Percentiles rank a stretch among this genome's conserved stretches.
phyloP scores from a whole-genome alignment of 108 stramenopile species.

The Cyclotella kingstonii region DNA sequence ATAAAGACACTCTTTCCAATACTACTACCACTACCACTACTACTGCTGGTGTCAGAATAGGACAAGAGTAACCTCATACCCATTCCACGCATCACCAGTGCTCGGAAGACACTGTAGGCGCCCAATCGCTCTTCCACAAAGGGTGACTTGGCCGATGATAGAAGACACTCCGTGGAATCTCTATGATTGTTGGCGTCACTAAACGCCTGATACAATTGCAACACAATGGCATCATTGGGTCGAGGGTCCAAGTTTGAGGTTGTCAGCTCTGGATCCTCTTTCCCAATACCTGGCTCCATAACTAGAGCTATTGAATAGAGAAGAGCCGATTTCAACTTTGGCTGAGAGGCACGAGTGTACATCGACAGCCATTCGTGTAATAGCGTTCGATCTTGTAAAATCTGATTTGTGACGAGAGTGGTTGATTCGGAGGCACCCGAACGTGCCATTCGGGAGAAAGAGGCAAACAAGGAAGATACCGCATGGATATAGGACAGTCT shows the following conservation, averaged over 20 bases:
- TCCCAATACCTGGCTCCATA: constrained; percentile 32
- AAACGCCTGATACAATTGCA: constrained; percentile 37
- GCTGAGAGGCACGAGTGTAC: constrained; percentile 32
- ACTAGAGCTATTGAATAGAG: constrained; percentile 37
- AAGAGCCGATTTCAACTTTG: constrained; percentile 38
- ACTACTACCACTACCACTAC: constrained; percentile 3
- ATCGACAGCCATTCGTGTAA: constrained; percentile 40
- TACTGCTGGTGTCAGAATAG: constrained; percentile 9
- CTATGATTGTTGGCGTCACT: constrained; percentile 30
- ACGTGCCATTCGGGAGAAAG: constrained; percentile 19
- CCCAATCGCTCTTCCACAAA: constrained; percentile 44
- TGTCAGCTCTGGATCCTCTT: background rate
- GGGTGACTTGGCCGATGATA: constrained; percentile 42
- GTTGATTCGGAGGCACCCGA: constrained; percentile 4
- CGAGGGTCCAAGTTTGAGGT: background rate
- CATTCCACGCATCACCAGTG: constrained; percentile 25
- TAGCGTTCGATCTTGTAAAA: constrained; percentile 29
- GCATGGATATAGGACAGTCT: constrained; percentile 35
- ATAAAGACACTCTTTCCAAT: constrained; percentile 12
- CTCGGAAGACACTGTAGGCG: constrained; percentile 26
- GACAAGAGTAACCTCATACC: constrained; percentile 17
- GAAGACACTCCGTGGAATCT: constrained; percentile 24
- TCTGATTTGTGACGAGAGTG: too few species aligned
- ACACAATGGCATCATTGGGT: constrained; percentile 27
- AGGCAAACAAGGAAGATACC: constrained; percentile 34